Conservation (phyloP, 768 basidiomycete species). For the Tricholoma terreum region DNA sequence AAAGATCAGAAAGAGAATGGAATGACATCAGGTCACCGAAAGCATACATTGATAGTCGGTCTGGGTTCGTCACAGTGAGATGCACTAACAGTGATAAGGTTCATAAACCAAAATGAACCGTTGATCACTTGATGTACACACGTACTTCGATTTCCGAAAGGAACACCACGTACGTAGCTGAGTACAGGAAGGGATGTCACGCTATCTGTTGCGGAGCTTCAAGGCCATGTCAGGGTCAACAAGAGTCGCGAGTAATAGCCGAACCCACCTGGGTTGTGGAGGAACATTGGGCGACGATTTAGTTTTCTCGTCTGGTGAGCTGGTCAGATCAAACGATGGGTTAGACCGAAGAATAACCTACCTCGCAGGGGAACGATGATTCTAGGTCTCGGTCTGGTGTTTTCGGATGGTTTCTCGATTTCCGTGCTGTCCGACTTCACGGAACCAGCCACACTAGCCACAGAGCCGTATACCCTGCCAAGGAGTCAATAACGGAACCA, state of each 20-base stretch:
- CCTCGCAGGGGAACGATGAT: conserved; percentile 14
- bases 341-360: not conserved
- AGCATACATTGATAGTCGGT: conserved; percentile 37
- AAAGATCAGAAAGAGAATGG: not conserved
- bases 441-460: conserved; percentile 5
- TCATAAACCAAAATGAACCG: not conserved
- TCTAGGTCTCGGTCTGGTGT: conserved; percentile 11
- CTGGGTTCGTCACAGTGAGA: conserved; percentile 39
- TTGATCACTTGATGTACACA: not conserved
- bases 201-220: conserved; percentile 42
- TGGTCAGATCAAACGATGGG: not conserved
- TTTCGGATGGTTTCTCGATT: not conserved
- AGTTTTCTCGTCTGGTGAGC: conserved; percentile 8
- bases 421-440: not conserved
- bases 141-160: conserved; percentile 44
- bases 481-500: not conserved
- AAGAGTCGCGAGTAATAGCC: not conserved
- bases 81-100: conserved; percentile 27
- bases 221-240: conserved; percentile 2
- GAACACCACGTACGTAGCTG: conserved; percentile 45
- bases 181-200: conserved; percentile 50
- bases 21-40: not conserved
- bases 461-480: conserved; percentile 11
- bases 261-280: conserved; percentile 14
- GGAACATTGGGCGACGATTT: conserved; percentile 1